Base-by-base conservation (phyloP, 176 grass and related monocot species). In the sorghum (Sorghum bicolor) region DNA sequence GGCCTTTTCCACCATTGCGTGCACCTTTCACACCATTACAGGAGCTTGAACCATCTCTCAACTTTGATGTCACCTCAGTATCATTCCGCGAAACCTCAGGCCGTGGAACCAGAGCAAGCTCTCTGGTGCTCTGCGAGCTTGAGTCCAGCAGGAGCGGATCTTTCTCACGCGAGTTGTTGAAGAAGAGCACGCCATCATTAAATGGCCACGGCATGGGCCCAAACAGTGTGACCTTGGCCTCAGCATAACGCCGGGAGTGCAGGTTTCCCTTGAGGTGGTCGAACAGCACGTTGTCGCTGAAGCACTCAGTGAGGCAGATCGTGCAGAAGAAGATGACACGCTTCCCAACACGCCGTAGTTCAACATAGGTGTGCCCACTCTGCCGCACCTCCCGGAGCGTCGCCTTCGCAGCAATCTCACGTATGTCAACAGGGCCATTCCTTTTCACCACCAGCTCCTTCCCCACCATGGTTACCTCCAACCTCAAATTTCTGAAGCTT, bases 261-360 rank as follows among this genome's bases (percentile, higher is more conserved):
- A 99, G 86, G 75, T 83, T 96, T 72, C 97, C 97, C 58, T 87
- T 93, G 4, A 99, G 80, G 73, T 99, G 97, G 79, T 99, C 97
- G 5, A 96, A 99, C 48, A 99, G 75, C 80, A 99, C 97, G 4
- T 82, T 99, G 71, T 99, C 97, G 5, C 85, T 99, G 86, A 90
- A 99, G 86, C 97, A 99, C 34, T 92, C 91, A 0, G 97, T 99
- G 29, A 99, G 93, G 83, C 97, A 99, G 82, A 99, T 92, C 39
- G 97, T 96, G 83, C 97, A 99, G 87, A 96, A 99, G 93, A 99
- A 99, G 83, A 96, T 99, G 70, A 89, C 74, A 4, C 87, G 93
- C 79, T 96, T 96, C 38, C 93, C 97, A 0, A 40, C 89, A 0
- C 78, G 97, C 28, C 97, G 89, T 36, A 99, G 87, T 77, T 99